Conservation (phyloP, 2,329 filamentous ascomycete genomes). For the Pseudogymnoascus sp. region DNA sequence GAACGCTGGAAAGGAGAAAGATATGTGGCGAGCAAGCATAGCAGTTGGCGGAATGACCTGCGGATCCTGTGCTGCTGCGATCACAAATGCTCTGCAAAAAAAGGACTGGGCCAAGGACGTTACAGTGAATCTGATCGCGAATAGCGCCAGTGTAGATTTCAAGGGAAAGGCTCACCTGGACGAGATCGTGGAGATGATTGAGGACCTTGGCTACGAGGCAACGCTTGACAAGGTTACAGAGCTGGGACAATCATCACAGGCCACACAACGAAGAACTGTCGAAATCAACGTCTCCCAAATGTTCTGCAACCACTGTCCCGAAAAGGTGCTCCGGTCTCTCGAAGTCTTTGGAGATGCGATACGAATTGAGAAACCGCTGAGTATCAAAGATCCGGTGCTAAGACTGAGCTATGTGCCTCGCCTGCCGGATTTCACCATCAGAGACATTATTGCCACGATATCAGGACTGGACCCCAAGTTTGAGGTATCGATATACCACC, state of each 20-base stretch:
- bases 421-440: conserved; percentile 62
- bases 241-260: not conserved
- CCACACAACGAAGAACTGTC: conserved; percentile 40
- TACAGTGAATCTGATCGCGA: conserved; percentile 43
- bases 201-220: conserved; percentile 59
- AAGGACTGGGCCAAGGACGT: conserved; percentile 39
- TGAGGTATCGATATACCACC: conserved; percentile 62
- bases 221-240: conserved; percentile 41
- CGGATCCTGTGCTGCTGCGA: conserved; percentile 41
- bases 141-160: conserved; percentile 42
- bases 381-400: conserved; percentile 56
- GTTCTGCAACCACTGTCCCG: conserved; percentile 65
- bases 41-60: conserved; percentile 50
- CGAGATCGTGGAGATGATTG: conserved; percentile 41
- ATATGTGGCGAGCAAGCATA: conserved; percentile 41
- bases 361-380: conserved; percentile 45
- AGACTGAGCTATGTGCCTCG: conserved; percentile 62
- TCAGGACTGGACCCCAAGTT: conserved; percentile 58
- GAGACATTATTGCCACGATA: conserved; percentile 63
- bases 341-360: conserved; percentile 40
- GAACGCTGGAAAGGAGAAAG: conserved; percentile 11
- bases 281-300: conserved; percentile 62
- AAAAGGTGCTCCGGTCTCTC: conserved; percentile 46
- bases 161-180: conserved; percentile 36
- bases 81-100: conserved; percentile 39